phyloP scores from a whole-genome alignment of 148 eudicot species.

The Rheum nobile region DNA sequence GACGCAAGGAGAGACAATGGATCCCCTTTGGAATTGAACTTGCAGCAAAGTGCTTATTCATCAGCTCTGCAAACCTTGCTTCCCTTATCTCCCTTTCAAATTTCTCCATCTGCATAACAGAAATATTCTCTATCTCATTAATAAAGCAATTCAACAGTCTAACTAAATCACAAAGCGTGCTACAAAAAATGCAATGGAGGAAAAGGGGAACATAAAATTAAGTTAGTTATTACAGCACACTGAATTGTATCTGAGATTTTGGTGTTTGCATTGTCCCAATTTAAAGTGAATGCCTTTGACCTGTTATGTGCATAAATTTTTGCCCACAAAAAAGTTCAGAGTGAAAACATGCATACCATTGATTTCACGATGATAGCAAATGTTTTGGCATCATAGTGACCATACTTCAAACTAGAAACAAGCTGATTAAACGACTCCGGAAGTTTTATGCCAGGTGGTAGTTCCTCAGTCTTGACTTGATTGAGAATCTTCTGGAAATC shows the following conservation, averaged over 20 bases:
- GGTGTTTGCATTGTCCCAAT: background rate
- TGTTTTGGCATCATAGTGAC: slow-evolving; percentile 66
- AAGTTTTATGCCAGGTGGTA: slow-evolving; percentile 59
- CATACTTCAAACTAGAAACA: slow-evolving; percentile 77
- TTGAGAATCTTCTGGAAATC: slow-evolving; percentile 75
- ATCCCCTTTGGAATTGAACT: slow-evolving; percentile 94
- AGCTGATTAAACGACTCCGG: slow-evolving; percentile 78
- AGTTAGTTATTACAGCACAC: background rate
- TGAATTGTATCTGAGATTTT: background rate
- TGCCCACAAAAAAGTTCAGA: background rate
- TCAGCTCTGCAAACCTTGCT: slow-evolving; percentile 86
- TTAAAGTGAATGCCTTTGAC: background rate
- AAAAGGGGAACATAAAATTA: background rate
- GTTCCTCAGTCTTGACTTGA: slow-evolving; percentile 66
- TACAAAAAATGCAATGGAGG: background rate
- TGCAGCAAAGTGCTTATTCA: slow-evolving; percentile 97
- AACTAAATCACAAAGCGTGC: background rate
- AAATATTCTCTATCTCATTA: background rate
- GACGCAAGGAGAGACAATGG: slow-evolving; percentile 88
- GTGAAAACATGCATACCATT: slow-evolving; percentile 49
- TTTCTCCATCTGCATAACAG: slow-evolving; percentile 74
- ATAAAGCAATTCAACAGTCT: background rate
- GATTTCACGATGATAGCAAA: slow-evolving; percentile 79
- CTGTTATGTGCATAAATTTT: background rate
- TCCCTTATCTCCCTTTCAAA: slow-evolving; percentile 75